These are phyloP conservation scores for Hypoxylon crocopeplum DNA, from an alignment of 495 filamentous ascomycete species.

Conservation along the genomic window DNA sequence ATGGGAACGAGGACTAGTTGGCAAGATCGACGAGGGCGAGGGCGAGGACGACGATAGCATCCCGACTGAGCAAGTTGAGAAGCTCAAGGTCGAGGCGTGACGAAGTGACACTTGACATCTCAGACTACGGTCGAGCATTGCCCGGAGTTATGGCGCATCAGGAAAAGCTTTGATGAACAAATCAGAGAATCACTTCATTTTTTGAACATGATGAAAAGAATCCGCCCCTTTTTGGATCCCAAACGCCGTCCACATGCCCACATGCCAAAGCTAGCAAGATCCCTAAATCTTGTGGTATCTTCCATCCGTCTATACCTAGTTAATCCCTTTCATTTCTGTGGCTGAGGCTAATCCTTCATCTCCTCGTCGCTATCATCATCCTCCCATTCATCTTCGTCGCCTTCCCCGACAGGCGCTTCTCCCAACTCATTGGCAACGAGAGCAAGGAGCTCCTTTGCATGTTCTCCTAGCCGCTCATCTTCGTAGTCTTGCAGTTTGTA, in stretches of 20 bases:
- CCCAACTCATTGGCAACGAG: constrained; percentile 63
- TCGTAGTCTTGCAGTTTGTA: constrained; percentile 72
- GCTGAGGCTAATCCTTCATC: constrained; percentile 37
- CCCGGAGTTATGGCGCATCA: constrained; percentile 38
- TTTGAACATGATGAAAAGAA: constrained; percentile 15
- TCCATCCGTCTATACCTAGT: constrained; percentile 27
- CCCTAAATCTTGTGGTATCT: constrained; percentile 33
- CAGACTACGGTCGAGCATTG: constrained; percentile 20
- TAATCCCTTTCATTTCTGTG: constrained; percentile 32
- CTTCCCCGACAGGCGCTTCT: constrained; percentile 53
- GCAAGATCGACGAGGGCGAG: constrained; percentile 77
- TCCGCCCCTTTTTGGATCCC: constrained; percentile 32
- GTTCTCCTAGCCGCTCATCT: constrained; percentile 71
- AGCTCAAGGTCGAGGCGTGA: constrained; percentile 66
- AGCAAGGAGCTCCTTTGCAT: constrained; percentile 66
- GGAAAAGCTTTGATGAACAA: constrained; percentile 10
- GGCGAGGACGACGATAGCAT: constrained; percentile 66
- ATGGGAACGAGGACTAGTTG: constrained; percentile 83
- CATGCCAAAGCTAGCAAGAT: constrained; percentile 33
- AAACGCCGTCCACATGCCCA: constrained; percentile 31
- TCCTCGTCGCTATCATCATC: constrained; percentile 59
- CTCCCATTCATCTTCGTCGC: constrained; percentile 58
- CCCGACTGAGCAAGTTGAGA: constrained; percentile 65
- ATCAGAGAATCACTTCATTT: constrained; percentile 9
- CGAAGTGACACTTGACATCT: neutral